Evolutionary conservation across 2,329 filamentous ascomycete genomes (phyloP).

Genomic region (Zalaria sp.): DNA sequence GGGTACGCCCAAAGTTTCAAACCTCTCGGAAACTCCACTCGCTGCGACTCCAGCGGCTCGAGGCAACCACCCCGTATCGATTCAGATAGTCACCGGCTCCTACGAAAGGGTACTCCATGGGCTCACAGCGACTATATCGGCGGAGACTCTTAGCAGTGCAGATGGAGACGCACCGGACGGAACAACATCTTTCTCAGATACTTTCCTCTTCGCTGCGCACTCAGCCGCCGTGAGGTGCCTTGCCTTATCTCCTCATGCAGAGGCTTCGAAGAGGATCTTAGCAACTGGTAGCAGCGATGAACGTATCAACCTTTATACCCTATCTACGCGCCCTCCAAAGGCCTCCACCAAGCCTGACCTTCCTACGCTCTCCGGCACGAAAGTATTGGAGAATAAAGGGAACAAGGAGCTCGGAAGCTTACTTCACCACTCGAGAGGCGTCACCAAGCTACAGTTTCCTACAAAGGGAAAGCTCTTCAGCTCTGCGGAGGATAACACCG

Average conservation of each 20-base stretch:
- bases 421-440: conserved; percentile 70
- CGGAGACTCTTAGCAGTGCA: conserved; percentile 11
- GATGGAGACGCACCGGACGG: conserved; percentile 8
- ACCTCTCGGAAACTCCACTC: not conserved
- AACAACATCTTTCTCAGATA: conserved; percentile 62
- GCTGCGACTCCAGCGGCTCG: not conserved
- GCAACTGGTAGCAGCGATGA: conserved; percentile 90
- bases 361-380: conserved; percentile 50
- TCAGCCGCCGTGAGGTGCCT: conserved; percentile 79
- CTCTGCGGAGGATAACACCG: conserved; percentile 80
- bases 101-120: conserved; percentile 92
- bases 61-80: conserved; percentile 27
- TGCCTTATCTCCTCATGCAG: conserved; percentile 57
- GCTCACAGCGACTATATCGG: conserved; percentile 59
- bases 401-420: conserved; percentile 82
- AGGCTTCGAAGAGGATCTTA: conserved; percentile 59
- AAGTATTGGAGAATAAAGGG: conserved; percentile 68
- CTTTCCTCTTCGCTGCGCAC: conserved; percentile 92
- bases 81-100: conserved; percentile 81
- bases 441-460: conserved; percentile 71
- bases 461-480: conserved; percentile 76
- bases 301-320: conserved; percentile 83
- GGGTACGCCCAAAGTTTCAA: conserved; percentile 1
- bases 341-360: conserved; percentile 44
- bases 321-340: conserved; percentile 47